These are phyloP conservation scores for Rhazya stricta DNA, from an alignment of 257 asterid genomes.

Conservation along the genomic window DNA sequence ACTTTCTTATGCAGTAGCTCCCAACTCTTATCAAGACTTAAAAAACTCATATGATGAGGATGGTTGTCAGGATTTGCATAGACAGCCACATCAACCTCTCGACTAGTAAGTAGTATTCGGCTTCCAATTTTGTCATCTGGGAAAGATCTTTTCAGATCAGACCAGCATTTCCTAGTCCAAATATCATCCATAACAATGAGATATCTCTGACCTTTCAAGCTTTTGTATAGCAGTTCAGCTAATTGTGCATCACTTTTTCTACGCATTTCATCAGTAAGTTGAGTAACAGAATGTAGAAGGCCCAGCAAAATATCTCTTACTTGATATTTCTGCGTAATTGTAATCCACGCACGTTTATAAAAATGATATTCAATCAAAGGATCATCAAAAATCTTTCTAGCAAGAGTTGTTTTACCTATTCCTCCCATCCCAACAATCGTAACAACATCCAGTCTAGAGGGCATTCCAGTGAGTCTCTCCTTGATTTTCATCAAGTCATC, in stretches of 20 bases:
- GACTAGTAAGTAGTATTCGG: slow-evolving; percentile 34
- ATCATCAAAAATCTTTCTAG: slow-evolving; percentile 29
- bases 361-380: slow-evolving; percentile 26
- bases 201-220: slow-evolving; percentile 29
- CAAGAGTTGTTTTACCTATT: slow-evolving; percentile 15
- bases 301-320: slow-evolving; percentile 20
- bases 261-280: slow-evolving; percentile 13
- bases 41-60: slow-evolving; percentile 28
- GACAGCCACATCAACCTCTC: slow-evolving; percentile 22
- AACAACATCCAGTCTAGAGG: slow-evolving; percentile 15
- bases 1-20: slow-evolving; percentile 25
- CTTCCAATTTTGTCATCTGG: slow-evolving; percentile 38
- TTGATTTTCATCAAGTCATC: slow-evolving; percentile 24
- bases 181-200: slow-evolving; percentile 37
- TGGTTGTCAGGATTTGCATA: slow-evolving; percentile 15
- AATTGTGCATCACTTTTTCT: slow-evolving; percentile 22
- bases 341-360: slow-evolving; percentile 32
- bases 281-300: slow-evolving; percentile 20
- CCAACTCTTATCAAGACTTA: slow-evolving; percentile 35
- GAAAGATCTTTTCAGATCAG: slow-evolving; percentile 26
- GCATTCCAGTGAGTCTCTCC: slow-evolving; percentile 22
- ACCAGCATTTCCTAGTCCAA: slow-evolving; percentile 28
- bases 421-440: slow-evolving; percentile 33
- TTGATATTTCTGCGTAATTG: slow-evolving; percentile 26
- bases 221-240: slow-evolving; percentile 24